Evolutionary conservation across 2,329 filamentous ascomycete genomes (phyloP).

Genomic region (Chaetomiaceae sp.): DNA sequence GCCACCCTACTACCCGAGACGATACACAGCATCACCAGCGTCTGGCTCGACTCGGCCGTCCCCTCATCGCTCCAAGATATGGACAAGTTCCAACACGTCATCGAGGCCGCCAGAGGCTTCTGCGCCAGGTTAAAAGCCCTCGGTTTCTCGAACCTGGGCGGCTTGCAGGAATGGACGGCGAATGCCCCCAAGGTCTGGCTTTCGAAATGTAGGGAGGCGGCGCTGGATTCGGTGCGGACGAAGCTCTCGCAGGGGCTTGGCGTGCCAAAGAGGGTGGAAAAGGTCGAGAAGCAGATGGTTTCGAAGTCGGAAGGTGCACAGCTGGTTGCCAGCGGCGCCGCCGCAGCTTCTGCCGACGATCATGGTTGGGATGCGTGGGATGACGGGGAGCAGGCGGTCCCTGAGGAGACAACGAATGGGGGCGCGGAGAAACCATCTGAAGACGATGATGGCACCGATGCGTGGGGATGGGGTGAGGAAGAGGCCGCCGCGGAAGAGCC

Average conservation of each 20-base stretch:
- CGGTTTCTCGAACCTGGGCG: slow-evolving; percentile 58
- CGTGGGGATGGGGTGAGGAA: slow-evolving; percentile 32
- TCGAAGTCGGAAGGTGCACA: slow-evolving; percentile 62
- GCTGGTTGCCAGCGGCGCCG: slow-evolving; percentile 51
- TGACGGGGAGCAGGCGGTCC: slow-evolving; percentile 53
- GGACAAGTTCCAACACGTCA: slow-evolving; percentile 62
- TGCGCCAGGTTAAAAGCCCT: slow-evolving; percentile 57
- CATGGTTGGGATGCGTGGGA: slow-evolving; percentile 79
- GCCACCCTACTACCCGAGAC: slow-evolving; percentile 66
- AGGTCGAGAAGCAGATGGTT: slow-evolving; percentile 77
- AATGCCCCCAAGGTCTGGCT: slow-evolving; percentile 82
- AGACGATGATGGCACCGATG: slow-evolving; percentile 36
- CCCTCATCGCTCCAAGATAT: slow-evolving; percentile 71
- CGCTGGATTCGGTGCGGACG: slow-evolving; percentile 68
- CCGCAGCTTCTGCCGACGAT: slow-evolving; percentile 39
- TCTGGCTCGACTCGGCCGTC: slow-evolving; percentile 73
- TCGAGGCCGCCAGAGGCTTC: slow-evolving; percentile 62
- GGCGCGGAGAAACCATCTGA: slow-evolving; percentile 24
- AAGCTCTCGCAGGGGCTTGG: slow-evolving; percentile 66
- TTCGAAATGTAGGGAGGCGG: slow-evolving; percentile 72
- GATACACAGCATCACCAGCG: slow-evolving; percentile 61
- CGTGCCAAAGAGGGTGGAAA: slow-evolving; percentile 66
- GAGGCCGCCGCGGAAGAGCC: slow-evolving; percentile 24
- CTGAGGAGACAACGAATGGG: slow-evolving; percentile 21
- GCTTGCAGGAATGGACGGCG: slow-evolving; percentile 74